Conservation (phyloP, 345 rosid species). For the Geranium rotundifolium region DNA sequence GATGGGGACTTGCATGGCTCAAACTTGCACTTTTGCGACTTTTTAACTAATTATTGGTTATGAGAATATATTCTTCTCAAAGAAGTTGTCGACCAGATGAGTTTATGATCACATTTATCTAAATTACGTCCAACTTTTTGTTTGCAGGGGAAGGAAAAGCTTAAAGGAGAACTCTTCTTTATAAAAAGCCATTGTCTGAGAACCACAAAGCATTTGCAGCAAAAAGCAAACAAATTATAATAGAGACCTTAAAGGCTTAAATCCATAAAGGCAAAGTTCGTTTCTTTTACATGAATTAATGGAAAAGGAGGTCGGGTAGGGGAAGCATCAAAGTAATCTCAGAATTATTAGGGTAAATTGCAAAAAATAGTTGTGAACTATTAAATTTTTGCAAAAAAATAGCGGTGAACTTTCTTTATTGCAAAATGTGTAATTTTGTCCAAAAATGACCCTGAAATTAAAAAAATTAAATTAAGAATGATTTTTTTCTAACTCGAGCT, state of each 20-base stretch:
- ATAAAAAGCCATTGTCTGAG: neutral
- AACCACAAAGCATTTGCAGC: neutral
- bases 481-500: too few relatives aligned
- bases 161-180: neutral
- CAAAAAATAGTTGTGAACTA: too few relatives aligned
- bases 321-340: neutral
- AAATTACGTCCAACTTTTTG: too few relatives aligned
- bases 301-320: neutral
- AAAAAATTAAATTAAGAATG: too few relatives aligned
- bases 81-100: neutral
- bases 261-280: neutral
- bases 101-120: neutral
- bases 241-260: neutral
- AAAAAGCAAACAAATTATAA: neutral
- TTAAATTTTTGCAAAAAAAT: too few relatives aligned
- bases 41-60: neutral
- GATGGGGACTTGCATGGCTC: neutral
- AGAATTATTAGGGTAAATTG: too few relatives aligned
- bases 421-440: too few relatives aligned
- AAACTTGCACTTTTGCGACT: neutral
- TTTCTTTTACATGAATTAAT: neutral
- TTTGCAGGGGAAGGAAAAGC: neutral
- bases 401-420: too few relatives aligned
- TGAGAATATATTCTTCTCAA: neutral
- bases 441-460: too few relatives aligned